Evolutionary conservation across 495 filamentous ascomycete genomes (phyloP), one percentile per base, ranked within the genome.

Genomic region (Massariosphaeria phaeospora): DNA sequence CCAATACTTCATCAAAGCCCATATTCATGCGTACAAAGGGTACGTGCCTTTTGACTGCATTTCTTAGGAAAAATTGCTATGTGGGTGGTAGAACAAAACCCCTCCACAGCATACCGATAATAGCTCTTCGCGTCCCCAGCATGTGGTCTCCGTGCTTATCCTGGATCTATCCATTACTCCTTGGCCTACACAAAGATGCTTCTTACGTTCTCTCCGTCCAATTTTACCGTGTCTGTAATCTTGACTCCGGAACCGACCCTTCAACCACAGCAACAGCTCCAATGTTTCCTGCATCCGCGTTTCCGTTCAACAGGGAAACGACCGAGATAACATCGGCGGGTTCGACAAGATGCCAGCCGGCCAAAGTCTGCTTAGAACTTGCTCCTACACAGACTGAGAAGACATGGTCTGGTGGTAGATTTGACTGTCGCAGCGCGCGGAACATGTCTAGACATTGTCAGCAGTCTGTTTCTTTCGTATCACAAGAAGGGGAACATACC

Each of bases 311-410:
- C 44, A 89, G 74, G 12, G 83, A 82, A 21, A 91, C 76, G 23
- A 84, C 81, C 50, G 84, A 82, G 41, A 97, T 83, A 33, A 97
- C 89, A 69, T 96, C 90, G 47, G 82, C 74, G 0, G 91, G 86
- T 66, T 96, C 89, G 10, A 91, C 73, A 3, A 97, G 73, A 63
- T 95, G 89, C 82, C 86, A 96, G 43, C 79, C 79, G 10, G 91
- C 91, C 23, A 88, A 73, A 1, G 91, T 97, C 58, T 85, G 80
- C 73, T 95, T 96, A 25, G 82, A 86, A 57, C 81, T 86, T 3
- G 89, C 83, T 17, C 91, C 91, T 20, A 97, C 86, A 3, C 89
- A 93, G 23, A 93, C 86, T 12, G 86, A 83, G 70, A 93, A 96
- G 48, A 91, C 78, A 63, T 88, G 78, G 20, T 84, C 73, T 53